Evolutionary conservation across 495 filamentous ascomycete genomes (phyloP), one percentile per base, ranked within the genome.

Genomic region (Cercophora sp.): DNA sequence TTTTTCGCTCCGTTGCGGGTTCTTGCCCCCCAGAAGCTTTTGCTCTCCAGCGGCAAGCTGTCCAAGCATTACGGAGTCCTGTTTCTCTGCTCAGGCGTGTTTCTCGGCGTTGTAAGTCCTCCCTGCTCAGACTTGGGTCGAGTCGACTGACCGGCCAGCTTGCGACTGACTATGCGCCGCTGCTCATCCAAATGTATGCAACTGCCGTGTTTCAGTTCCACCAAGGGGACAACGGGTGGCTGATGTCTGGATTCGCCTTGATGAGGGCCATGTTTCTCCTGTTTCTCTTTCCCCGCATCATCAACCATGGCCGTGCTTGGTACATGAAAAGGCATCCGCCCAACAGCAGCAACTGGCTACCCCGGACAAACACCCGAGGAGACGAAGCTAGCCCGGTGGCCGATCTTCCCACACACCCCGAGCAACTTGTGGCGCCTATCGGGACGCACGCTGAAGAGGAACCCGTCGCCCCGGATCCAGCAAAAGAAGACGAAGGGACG

Each of bases 1-100:
- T 77, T 80, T 59, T 79, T 83, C 52, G 72, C 77, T 3, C 80
- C 80, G 1, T 60, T 83, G 23, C 73, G 70, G 25, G 70, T 80
- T 4, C 71, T 83, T 34, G 57, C 61, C 5, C 75, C 79, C 1
- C 73, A 75, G 55, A 74, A 57, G 13, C 70, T 78, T 55, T 48
- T 65, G 1, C 57, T 79, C 10, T 41, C 41, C 2, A 66, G 64
- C 24, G 80, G 79, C 6, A 62, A 56, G 5, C 52, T 72, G 22
- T 59, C 55, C 27, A 73, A 61, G 22, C 74, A 82, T 52, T 75
- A 73, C 18, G 78, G 80, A 18, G 66, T 80, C 0, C 49, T 81
- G 4, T 67, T 81, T 8, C 67, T 82, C 36, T 80, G 76, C 16
- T 48, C 68, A 1, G 80, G 80, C 1, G 75, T 79, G 1, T 82